Evolutionary conservation across 441 rosid genomes (phyloP).

Genomic region (Theobroma grandiflorum): DNA sequence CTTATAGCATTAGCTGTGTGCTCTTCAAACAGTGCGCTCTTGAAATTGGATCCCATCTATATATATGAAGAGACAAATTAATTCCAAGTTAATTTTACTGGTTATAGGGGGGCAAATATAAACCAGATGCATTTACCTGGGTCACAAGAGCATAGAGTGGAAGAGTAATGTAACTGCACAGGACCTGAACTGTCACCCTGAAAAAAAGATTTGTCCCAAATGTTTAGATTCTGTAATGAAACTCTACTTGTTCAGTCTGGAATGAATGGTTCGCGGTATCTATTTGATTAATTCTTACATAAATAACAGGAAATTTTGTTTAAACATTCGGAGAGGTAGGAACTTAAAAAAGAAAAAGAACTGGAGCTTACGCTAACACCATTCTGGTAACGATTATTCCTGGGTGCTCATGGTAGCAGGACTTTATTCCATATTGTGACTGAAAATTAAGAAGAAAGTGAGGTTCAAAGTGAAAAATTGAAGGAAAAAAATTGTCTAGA

Average conservation of each 20-base stretch:
- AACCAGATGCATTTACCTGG: slow-evolving; percentile 43
- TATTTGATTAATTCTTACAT: neutral
- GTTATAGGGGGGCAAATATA: neutral
- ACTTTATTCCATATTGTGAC: slow-evolving; percentile 61
- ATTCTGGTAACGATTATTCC: slow-evolving; percentile 47
- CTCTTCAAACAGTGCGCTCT: slow-evolving; percentile 52
- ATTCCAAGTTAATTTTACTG: neutral
- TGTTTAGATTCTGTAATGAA: too few relatives aligned
- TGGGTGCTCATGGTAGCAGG: slow-evolving; percentile 65
- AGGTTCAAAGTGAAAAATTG: neutral
- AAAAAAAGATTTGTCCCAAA: neutral
- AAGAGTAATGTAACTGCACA: slow-evolving; percentile 78
- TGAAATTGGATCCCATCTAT: slow-evolving; percentile 77
- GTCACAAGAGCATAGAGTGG: slow-evolving; percentile 82
- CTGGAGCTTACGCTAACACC: slow-evolving; percentile 61
- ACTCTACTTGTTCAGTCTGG: neutral
- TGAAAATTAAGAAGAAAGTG: slow-evolving; percentile 24
- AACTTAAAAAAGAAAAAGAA: neutral
- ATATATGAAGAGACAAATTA: neutral
- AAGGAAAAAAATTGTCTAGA: neutral
- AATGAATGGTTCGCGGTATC: neutral
- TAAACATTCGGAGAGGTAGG: neutral
- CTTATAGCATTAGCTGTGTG: slow-evolving; percentile 48
- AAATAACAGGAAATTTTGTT: neutral
- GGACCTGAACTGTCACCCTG: slow-evolving; percentile 64